A percentile compares a stretch with the other conserved stretches of the same genome.
Evolutionary conservation across 2,329 filamentous ascomycete genomes (phyloP).

Genomic region (Colletotrichum musicola): DNA sequence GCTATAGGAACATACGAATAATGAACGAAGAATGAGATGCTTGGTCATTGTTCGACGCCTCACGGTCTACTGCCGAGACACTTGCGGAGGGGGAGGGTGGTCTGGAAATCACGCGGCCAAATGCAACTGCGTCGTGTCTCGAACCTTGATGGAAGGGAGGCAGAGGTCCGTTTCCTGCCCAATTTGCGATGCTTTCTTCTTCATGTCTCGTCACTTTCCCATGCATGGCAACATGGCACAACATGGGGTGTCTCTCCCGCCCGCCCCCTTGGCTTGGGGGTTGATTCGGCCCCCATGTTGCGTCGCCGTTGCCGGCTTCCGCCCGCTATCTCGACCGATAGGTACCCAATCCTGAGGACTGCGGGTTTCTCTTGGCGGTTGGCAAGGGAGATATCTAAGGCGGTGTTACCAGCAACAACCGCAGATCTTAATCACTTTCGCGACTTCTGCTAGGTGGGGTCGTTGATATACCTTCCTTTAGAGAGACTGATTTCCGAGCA

Average conservation of each 20-base stretch:
- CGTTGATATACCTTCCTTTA: neutral
- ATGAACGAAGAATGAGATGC: too few species aligned
- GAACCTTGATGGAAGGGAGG: neutral
- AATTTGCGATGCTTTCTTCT: slow-evolving; percentile 25
- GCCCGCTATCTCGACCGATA: slow-evolving; percentile 10
- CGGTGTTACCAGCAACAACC: slow-evolving; percentile 8
- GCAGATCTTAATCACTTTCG: slow-evolving; percentile 9
- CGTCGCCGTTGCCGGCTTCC: slow-evolving; percentile 12
- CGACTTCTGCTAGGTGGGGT: neutral
- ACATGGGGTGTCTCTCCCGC: slow-evolving; percentile 16
- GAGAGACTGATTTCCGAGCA: neutral
- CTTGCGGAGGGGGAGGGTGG: too few species aligned
- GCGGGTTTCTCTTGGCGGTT: slow-evolving; percentile 4
- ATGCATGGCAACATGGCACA: slow-evolving; percentile 20
- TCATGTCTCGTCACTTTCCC: slow-evolving; percentile 17
- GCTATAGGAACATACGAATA: too few species aligned
- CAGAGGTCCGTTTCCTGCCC: neutral
- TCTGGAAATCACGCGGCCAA: slow-evolving; percentile 8
- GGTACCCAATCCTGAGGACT: neutral
- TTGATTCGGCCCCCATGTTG: slow-evolving; percentile 1
- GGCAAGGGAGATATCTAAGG: slow-evolving; percentile 1
- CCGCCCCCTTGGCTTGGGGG: slow-evolving; percentile 2
- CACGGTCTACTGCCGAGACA: slow-evolving; percentile 13
- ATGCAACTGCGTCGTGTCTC: slow-evolving; percentile 3
- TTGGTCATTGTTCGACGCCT: too few species aligned